These are phyloP conservation scores for Clathrospora elynae DNA, from an alignment of 2,329 filamentous ascomycete species.

Conservation along the genomic window DNA sequence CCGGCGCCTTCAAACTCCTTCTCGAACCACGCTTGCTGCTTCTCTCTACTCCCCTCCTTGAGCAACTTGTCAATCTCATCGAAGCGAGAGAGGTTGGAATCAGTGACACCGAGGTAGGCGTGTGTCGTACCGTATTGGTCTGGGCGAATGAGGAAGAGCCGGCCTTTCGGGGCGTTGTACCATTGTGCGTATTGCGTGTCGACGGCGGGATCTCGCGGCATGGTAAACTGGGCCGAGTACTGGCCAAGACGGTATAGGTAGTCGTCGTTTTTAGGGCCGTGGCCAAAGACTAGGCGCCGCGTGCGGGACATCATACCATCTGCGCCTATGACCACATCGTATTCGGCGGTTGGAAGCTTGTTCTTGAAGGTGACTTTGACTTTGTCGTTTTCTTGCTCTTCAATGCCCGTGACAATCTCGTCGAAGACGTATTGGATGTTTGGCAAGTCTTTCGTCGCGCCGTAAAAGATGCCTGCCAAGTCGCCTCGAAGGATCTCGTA, in stretches of 20 bases:
- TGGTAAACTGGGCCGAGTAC: constrained; percentile 42
- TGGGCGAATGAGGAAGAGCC: constrained; percentile 30
- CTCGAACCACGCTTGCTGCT: constrained; percentile 33
- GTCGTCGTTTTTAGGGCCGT: constrained; percentile 24
- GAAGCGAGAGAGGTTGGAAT: constrained; percentile 24
- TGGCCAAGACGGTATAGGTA: constrained; percentile 32
- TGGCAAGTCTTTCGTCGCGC: constrained; percentile 41
- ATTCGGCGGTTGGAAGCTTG: constrained; percentile 15
- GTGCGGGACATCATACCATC: constrained; percentile 42
- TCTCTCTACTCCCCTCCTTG: constrained; percentile 17
- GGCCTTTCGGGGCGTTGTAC: constrained; percentile 33
- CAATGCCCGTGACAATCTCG: constrained; percentile 35
- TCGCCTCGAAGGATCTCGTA: constrained; percentile 66
- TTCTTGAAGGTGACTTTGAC: constrained; percentile 52
- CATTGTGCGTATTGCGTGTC: constrained; percentile 35
- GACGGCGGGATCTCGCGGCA: constrained; percentile 20
- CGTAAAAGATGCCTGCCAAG: constrained; percentile 58
- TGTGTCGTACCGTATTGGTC: constrained; percentile 30
- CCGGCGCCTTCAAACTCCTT: constrained; percentile 45
- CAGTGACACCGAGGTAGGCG: constrained; percentile 25
- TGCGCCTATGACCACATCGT: constrained; percentile 39
- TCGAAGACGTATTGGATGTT: constrained; percentile 45
- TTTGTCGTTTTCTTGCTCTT: constrained; percentile 26
- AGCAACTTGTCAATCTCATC: constrained; percentile 22
- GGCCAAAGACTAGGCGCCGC: constrained; percentile 33